Percentiles rank a stretch among this genome's conserved stretches.
Conservation (phyloP, 1,284 basidiomycete genomes). For the Ustilago xerochloae region DNA sequence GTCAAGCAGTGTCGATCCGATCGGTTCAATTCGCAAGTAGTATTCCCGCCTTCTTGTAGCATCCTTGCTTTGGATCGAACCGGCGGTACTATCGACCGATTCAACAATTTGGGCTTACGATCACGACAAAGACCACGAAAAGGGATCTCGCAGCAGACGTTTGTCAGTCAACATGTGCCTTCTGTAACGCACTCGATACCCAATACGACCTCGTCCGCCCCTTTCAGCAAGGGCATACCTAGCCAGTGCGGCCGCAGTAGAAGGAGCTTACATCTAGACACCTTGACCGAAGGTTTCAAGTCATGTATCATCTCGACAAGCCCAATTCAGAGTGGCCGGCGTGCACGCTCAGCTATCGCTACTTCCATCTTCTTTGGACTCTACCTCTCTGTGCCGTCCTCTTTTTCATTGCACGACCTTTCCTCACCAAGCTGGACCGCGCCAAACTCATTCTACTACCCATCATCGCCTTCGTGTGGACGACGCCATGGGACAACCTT, state of each 20-base stretch:
- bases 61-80: background rate
- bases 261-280: too few species aligned
- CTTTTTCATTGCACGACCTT: conserved; percentile 45
- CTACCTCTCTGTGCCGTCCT: conserved; percentile 52
- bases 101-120: too few species aligned
- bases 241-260: too few species aligned
- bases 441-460: conserved; percentile 58
- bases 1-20: background rate
- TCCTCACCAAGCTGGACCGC: conserved; percentile 57
- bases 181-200: background rate
- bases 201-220: background rate
- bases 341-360: conserved; percentile 57
- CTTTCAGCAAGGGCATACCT: too few species aligned
- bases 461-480: conserved; percentile 62
- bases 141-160: too few species aligned
- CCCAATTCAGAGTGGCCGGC: conserved; percentile 31
- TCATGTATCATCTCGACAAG: conserved; percentile 17
- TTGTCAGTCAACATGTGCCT: too few species aligned
- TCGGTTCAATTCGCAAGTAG: background rate
- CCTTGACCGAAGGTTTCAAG: too few species aligned
- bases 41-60: too few species aligned
- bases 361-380: conserved; percentile 59
- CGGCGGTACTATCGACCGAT: too few species aligned
- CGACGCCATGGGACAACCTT: conserved; percentile 62
- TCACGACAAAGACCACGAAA: too few species aligned